These are phyloP conservation scores for Platanus orientalis DNA, from an alignment of 164 flowering plant species.

Conservation along the genomic window DNA sequence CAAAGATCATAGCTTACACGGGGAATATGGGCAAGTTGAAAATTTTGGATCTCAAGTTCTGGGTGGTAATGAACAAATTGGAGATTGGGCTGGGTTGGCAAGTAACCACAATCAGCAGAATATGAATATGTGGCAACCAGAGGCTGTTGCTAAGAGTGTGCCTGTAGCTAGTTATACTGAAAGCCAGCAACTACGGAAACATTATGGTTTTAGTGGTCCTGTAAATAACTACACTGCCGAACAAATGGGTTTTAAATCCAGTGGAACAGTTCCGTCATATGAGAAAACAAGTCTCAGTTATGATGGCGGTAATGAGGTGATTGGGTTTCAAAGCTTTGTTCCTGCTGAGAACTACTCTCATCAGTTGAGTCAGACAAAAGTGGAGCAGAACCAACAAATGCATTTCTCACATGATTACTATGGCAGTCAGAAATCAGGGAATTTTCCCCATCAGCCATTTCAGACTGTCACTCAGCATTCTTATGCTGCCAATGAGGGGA, in stretches of 20 bases:
- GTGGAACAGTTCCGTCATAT: slow-evolving; percentile 27
- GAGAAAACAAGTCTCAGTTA: slow-evolving; percentile 28
- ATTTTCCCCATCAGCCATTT: slow-evolving; percentile 33
- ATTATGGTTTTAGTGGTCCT: slow-evolving; percentile 23
- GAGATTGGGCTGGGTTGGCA: slow-evolving; percentile 37
- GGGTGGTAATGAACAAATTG: slow-evolving; percentile 23
- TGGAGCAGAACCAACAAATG: slow-evolving; percentile 37
- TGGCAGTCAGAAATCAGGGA: slow-evolving; percentile 34
- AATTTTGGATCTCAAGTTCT: slow-evolving; percentile 25
- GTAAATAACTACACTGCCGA: slow-evolving; percentile 26
- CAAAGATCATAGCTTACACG: slow-evolving; percentile 17
- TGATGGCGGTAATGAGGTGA: slow-evolving; percentile 22
- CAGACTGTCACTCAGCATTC: slow-evolving; percentile 37
- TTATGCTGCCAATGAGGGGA: slow-evolving; percentile 38
- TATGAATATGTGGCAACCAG: slow-evolving; percentile 39
- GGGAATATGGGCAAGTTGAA: slow-evolving; percentile 28
- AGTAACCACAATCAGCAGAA: slow-evolving; percentile 30
- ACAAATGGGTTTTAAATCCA: slow-evolving; percentile 29
- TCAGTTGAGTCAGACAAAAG: slow-evolving; percentile 28
- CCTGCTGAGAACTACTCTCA: slow-evolving; percentile 35
- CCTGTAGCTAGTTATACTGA: slow-evolving; percentile 23
- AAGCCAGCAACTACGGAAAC: slow-evolving; percentile 27
- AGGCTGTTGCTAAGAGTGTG: slow-evolving; percentile 16
- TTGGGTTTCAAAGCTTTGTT: slow-evolving; percentile 32
- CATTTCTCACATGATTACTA: slow-evolving; percentile 35